A percentile compares a stretch with the other conserved stretches of the same genome.
These are phyloP conservation scores for Sequoia sempervirens DNA, from an alignment of 75 land plant genomes.

Conservation along the genomic window DNA sequence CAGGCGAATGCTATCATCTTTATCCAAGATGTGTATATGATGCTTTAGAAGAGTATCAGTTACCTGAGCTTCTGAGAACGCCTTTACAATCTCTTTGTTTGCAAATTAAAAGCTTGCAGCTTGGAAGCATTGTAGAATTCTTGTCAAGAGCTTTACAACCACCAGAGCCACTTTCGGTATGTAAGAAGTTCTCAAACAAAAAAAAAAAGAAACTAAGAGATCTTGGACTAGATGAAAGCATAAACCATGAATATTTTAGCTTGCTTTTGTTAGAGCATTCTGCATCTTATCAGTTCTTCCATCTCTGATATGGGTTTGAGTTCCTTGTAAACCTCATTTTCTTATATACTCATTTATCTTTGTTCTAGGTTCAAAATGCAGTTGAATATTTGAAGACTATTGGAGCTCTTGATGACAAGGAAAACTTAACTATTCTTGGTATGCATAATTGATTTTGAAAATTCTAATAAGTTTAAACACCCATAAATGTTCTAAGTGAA, in stretches of 20 bases:
- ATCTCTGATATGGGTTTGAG: background rate
- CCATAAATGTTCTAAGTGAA: background rate
- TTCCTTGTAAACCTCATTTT: background rate
- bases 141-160: slow-evolving; percentile 78
- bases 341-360: background rate
- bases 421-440: slow-evolving; percentile 84
- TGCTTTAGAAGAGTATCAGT: slow-evolving; percentile 75
- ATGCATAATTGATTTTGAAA: background rate
- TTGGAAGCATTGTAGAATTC: slow-evolving; percentile 70
- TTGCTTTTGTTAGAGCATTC: background rate
- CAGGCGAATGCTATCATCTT: slow-evolving; percentile 91
- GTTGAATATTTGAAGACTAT: slow-evolving; percentile 71
- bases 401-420: slow-evolving; percentile 87
- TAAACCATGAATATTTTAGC: background rate
- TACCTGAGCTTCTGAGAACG: slow-evolving; percentile 85
- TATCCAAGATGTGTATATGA: slow-evolving; percentile 88
- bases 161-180: slow-evolving; percentile 74
- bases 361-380: slow-evolving; percentile 76
- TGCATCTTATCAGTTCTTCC: background rate
- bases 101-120: slow-evolving; percentile 81
- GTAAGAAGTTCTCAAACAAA: background rate
- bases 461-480: background rate
- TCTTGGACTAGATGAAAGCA: background rate
- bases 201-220: background rate
- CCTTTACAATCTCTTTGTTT: slow-evolving; percentile 87